Base-by-base conservation (phyloP, 805 yeast species). In the Pichia heedii region DNA sequence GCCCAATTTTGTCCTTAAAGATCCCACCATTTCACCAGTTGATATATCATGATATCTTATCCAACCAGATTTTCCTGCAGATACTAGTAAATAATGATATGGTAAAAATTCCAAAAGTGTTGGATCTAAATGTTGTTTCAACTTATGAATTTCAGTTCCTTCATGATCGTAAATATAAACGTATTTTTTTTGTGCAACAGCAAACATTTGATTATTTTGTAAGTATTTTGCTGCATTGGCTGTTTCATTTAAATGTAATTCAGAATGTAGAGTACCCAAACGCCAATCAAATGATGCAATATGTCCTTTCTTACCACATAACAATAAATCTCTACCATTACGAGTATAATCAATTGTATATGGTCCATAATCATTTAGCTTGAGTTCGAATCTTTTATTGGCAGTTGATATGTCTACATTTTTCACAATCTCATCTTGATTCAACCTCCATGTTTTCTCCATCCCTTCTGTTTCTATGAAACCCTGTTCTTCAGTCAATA, bases 261-360 rank as follows among this genome's bases (percentile, higher is more conserved):
- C 99, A 36, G 94, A 79, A 48, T 79, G 81, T 29, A 90, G 65
- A 33, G 68, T 70, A 13, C 97, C 97, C 33, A 79, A 76, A 58
- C 94, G 77, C 97, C 98, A 93, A 66, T 93, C 96, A 70, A 93
- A 81, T 2, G 93, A 77, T 0, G 98, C 97, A 41, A 93, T 78
- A 68, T 93, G 98, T 3, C 99, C 99, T 60, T 86, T 87, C 39
- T 72, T 71, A 18, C 99, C 99, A 11, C 89, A 93, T 20, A 93
- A 67, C 30, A 93, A 69, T 39, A 93, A 61, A 50, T 81, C 82
- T 48, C 96, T 78, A 43, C 99, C 98, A 54, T 87, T 87, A 61
- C 90, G 72, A 2, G 93, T 76, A 60, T 82, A 93, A 60, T 90
- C 88, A 10, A 84, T 58, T 5, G 70, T 65, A 58, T 93, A 93